Percentiles rank a stretch among this genome's conserved stretches.
Conservation (phyloP, 2,329 filamentous ascomycete species). For the Colletotrichum lini region DNA sequence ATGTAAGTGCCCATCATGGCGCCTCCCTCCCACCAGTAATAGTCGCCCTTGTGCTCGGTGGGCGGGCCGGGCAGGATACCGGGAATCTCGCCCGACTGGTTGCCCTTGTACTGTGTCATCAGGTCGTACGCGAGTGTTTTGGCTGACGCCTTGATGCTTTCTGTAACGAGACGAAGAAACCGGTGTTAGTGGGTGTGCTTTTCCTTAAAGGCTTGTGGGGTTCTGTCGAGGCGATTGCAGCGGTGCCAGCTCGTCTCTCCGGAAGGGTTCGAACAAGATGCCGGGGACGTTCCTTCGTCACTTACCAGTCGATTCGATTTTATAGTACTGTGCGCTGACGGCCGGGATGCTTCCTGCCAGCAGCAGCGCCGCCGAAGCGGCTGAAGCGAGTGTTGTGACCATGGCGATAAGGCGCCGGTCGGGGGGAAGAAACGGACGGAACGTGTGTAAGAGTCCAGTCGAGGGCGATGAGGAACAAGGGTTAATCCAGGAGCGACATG, state of each 20-base stretch:
- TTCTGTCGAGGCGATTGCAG: not conserved
- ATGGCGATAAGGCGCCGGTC: conserved; percentile 37
- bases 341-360: conserved; percentile 34
- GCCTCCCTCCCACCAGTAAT: conserved; percentile 84
- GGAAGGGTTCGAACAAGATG: too few relatives aligned
- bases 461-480: not conserved
- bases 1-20: conserved; percentile 78
- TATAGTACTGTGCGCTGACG: conserved; percentile 48
- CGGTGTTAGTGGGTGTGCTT: conserved; percentile 5
- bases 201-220: too few relatives aligned
- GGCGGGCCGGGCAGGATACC: conserved; percentile 72
- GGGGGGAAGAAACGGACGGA: not conserved
- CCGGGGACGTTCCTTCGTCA: not conserved
- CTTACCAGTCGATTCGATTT: conserved; percentile 51
- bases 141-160: conserved; percentile 62
- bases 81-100: conserved; percentile 65
- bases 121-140: conserved; percentile 64
- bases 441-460: not conserved
- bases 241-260: too few relatives aligned
- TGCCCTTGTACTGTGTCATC: conserved; percentile 66
- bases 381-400: conserved; percentile 35
- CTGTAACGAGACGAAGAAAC: conserved; percentile 47
- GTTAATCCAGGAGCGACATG: not conserved
- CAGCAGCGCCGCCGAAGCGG: conserved; percentile 39
- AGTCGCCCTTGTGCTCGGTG: conserved; percentile 62